These are phyloP conservation scores for Cephalotrichum gorgonifer DNA, from an alignment of 2,329 filamentous ascomycete genomes.

Conservation along the genomic window DNA sequence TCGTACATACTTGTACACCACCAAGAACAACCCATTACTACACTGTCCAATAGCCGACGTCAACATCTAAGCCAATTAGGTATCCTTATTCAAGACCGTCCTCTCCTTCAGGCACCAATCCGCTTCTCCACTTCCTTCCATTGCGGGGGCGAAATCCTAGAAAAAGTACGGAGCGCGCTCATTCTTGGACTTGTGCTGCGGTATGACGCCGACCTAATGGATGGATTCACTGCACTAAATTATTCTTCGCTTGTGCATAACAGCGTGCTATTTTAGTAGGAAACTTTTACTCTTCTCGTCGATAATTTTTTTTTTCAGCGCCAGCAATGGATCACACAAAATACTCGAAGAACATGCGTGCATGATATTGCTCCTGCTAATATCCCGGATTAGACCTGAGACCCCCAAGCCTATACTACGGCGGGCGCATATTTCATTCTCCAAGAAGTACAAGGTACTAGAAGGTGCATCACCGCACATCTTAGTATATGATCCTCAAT, in stretches of 20 bases:
- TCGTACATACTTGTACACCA: too few species aligned
- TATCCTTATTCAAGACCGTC: background rate
- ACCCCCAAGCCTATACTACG: background rate
- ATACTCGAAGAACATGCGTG: background rate
- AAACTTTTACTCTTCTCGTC: background rate
- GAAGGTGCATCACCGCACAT: background rate
- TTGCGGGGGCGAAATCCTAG: conserved; percentile 1
- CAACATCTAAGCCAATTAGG: too few species aligned
- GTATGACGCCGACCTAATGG: too few species aligned
- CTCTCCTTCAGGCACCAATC: background rate
- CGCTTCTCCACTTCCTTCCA: background rate
- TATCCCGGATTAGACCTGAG: background rate
- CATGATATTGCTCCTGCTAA: background rate
- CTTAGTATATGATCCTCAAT: background rate
- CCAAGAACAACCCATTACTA: too few species aligned
- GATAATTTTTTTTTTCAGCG: background rate
- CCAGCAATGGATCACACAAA: background rate
- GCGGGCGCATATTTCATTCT: background rate
- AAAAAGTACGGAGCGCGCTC: background rate
- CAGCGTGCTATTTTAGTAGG: background rate
- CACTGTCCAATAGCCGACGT: too few species aligned
- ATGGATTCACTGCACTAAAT: too few species aligned
- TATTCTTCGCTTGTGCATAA: too few species aligned
- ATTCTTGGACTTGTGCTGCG: too few species aligned
- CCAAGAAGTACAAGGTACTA: too few species aligned